Conservation (phyloP, 441 rosid species). For the Croton setiger region DNA sequence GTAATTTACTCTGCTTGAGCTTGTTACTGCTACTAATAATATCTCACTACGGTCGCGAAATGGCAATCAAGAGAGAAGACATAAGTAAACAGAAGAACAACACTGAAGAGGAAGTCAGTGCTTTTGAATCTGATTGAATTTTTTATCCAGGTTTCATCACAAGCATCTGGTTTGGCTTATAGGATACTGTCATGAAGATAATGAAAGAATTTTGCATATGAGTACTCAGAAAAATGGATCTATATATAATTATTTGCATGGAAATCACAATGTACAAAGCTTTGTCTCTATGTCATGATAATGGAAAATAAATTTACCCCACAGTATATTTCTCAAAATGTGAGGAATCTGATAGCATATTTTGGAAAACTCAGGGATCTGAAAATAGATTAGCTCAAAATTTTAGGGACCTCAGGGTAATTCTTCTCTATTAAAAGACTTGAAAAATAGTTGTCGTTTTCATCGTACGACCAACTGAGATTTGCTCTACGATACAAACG, state of each 20-base stretch:
- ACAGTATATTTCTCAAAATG: too few relatives aligned
- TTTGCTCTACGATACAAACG: too few relatives aligned
- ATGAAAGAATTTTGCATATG: conserved; percentile 73
- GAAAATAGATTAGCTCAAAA: too few relatives aligned
- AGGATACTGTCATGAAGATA: conserved; percentile 73
- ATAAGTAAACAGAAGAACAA: conserved; percentile 39
- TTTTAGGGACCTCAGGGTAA: too few relatives aligned
- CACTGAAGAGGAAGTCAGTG: conserved; percentile 62
- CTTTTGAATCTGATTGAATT: conserved; percentile 71
- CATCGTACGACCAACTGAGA: too few relatives aligned
- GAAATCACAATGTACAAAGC: conserved; percentile 38
- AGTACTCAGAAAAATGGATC: conserved; percentile 81
- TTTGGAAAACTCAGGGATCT: too few relatives aligned
- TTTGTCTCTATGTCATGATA: too few relatives aligned
- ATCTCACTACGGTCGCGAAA: conserved; percentile 71
- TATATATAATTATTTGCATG: conserved; percentile 61
- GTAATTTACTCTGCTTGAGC: conserved; percentile 59
- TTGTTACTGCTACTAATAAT: conserved; percentile 59
- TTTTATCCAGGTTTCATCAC: conserved; percentile 73
- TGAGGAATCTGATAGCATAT: too few relatives aligned
- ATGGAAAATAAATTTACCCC: too few relatives aligned
- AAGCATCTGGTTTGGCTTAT: conserved; percentile 76
- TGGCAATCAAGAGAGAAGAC: conserved; percentile 73
- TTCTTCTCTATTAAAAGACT: too few relatives aligned
- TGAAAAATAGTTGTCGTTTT: too few relatives aligned